A percentile compares a stretch with the other conserved stretches of the same genome.
Evolutionary conservation across 1,139 yeast genomes (phyloP).

Genomic region (Geotrichum restrictum): DNA sequence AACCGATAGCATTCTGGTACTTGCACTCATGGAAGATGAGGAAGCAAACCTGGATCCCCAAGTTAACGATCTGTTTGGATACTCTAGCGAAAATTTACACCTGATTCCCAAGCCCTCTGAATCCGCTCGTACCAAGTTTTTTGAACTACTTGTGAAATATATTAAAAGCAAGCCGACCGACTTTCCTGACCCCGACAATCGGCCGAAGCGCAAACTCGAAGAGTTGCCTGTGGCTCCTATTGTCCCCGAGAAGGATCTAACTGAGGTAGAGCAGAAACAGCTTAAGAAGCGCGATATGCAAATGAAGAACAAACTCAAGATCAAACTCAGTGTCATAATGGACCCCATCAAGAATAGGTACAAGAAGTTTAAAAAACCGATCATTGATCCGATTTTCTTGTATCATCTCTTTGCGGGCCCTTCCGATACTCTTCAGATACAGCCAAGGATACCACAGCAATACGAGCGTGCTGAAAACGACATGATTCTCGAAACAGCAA

Average conservation of each 20-base stretch:
- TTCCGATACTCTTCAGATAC: background rate
- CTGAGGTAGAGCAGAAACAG: slow-evolving; percentile 42
- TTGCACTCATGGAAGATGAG: slow-evolving; percentile 55
- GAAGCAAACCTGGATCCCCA: slow-evolving; percentile 39
- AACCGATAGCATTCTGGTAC: slow-evolving; percentile 66
- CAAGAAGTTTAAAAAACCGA: slow-evolving; percentile 84
- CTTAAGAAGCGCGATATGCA: slow-evolving; percentile 72
- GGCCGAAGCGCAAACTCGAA: slow-evolving; percentile 42
- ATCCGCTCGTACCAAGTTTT: slow-evolving; percentile 52
- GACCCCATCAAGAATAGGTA: slow-evolving; percentile 83
- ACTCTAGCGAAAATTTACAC: slow-evolving; percentile 47
- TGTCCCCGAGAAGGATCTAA: slow-evolving; percentile 28
- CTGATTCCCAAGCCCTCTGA: slow-evolving; percentile 45
- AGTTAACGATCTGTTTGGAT: slow-evolving; percentile 51
- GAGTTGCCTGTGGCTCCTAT: slow-evolving; percentile 44
- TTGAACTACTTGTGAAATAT: slow-evolving; percentile 53
- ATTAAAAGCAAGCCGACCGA: slow-evolving; percentile 62
- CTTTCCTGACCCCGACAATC: slow-evolving; percentile 40
- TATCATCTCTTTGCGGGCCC: slow-evolving; percentile 72
- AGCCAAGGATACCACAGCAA: slow-evolving; percentile 33
- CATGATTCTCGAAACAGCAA: slow-evolving; percentile 72
- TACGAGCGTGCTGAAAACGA: slow-evolving; percentile 62
- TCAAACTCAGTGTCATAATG: slow-evolving; percentile 82
- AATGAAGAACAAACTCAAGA: slow-evolving; percentile 75
- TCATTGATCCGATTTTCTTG: slow-evolving; percentile 70